Evolutionary conservation across 2,329 filamentous ascomycete genomes (phyloP).

Genomic region (Aureobasidium sp.): DNA sequence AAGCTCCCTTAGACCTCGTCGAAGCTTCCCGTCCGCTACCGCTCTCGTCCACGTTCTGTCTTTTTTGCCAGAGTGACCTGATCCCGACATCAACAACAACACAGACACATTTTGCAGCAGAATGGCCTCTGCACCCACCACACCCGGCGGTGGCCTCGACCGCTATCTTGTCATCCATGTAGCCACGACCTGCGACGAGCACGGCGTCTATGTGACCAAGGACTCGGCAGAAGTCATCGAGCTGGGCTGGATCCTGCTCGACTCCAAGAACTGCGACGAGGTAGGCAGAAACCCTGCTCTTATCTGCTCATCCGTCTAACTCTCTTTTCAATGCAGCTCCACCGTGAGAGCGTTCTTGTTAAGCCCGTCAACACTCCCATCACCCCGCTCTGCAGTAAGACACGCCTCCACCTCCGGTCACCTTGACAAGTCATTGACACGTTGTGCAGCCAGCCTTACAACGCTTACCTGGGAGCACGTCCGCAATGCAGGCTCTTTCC

Average conservation of each 20-base stretch:
- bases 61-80: neutral
- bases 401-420: neutral
- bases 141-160: constrained; percentile 47
- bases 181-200: constrained; percentile 96
- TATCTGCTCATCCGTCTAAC: constrained; percentile 5
- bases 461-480: constrained; percentile 99
- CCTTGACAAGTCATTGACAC: constrained; percentile 22
- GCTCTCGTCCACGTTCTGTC: neutral
- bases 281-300: constrained; percentile 36
- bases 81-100: neutral
- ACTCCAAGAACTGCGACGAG: constrained; percentile 87
- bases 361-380: constrained; percentile 99
- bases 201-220: constrained; percentile 98
- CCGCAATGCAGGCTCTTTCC: constrained; percentile 91
- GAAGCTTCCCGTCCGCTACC: neutral
- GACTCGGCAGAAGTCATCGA: constrained; percentile 99
- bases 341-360: constrained; percentile 91
- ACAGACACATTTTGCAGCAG: neutral
- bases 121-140: constrained; percentile 3
- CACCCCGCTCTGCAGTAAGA: constrained; percentile 97
- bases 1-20: neutral
- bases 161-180: constrained; percentile 98
- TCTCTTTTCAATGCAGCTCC: constrained; percentile 52
- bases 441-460: constrained; percentile 72
- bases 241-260: constrained; percentile 93